These are phyloP conservation scores for Neurospora terricola DNA, from an alignment of 495 filamentous ascomycete species.

Conservation along the genomic window DNA sequence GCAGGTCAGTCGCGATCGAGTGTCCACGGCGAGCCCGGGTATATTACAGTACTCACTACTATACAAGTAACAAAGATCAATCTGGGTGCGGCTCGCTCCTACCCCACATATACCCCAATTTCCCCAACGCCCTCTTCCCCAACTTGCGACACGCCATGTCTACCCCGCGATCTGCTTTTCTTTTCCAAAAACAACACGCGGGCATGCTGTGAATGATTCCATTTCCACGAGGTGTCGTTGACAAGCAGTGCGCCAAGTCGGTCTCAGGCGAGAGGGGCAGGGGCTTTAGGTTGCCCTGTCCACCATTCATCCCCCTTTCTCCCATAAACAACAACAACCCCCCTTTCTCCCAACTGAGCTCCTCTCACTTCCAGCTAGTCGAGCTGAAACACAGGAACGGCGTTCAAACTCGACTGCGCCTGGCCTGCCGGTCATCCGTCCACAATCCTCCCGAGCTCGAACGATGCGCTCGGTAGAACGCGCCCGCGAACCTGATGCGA, in stretches of 20 bases:
- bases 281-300: not conserved
- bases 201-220: too few species aligned
- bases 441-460: not conserved
- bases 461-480: not conserved
- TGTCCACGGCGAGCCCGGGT: not conserved
- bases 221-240: too few species aligned
- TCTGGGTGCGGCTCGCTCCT: not conserved
- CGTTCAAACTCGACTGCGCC: not conserved
- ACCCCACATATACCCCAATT: not conserved
- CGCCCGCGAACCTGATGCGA: not conserved
- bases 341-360: not conserved
- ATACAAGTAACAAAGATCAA: not conserved
- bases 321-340: not conserved
- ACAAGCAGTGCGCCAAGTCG: too few species aligned
- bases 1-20: not conserved
- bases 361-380: not conserved
- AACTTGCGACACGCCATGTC: not conserved
- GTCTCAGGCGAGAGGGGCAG: too few species aligned
- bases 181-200: not conserved
- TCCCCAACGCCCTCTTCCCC: not conserved
- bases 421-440: not conserved
- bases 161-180: not conserved
- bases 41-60: not conserved
- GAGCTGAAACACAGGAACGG: not conserved
- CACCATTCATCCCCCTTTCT: not conserved